These are phyloP conservation scores for Cystobasidium tubakii DNA, from an alignment of 768 basidiomycete species.

Conservation along the genomic window DNA sequence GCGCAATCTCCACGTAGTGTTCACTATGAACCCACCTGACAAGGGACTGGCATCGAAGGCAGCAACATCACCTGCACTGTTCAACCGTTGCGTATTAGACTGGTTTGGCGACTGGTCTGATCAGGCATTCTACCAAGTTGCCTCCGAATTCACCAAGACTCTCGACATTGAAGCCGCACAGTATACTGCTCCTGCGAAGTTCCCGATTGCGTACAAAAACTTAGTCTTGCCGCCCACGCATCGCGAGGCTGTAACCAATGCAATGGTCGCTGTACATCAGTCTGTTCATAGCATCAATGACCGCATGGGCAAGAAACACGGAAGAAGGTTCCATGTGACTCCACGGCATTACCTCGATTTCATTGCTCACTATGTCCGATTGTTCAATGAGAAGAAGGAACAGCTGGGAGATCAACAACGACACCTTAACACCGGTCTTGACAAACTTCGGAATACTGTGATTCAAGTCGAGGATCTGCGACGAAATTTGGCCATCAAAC, in stretches of 20 bases:
- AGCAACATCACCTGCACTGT: conserved; percentile 93
- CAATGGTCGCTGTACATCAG: conserved; percentile 82
- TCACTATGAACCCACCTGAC: conserved; percentile 98
- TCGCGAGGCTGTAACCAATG: conserved; percentile 85
- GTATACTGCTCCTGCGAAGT: conserved; percentile 70
- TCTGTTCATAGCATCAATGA: conserved; percentile 83
- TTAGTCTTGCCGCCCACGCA: conserved; percentile 80
- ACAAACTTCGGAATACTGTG: conserved; percentile 92
- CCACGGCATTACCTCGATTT: conserved; percentile 98
- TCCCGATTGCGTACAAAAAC: conserved; percentile 83
- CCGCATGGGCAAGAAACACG: conserved; percentile 80
- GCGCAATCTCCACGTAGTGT: conserved; percentile 94
- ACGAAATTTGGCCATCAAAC: conserved; percentile 88
- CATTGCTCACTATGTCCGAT: conserved; percentile 91
- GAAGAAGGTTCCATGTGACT: conserved; percentile 93
- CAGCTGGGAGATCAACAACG: conserved; percentile 98
- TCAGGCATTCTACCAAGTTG: conserved; percentile 96
- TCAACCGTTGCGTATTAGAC: conserved; percentile 98
- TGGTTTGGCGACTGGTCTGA: conserved; percentile 99
- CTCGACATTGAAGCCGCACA: conserved; percentile 83
- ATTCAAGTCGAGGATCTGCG: conserved; percentile 93
- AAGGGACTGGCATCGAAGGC: conserved; percentile 92
- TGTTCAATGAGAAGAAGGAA: conserved; percentile 92
- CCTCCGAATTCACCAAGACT: conserved; percentile 88
- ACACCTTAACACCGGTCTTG: conserved; percentile 93